Conservation (phyloP, 257 asterid species). For the Scutellaria barbata region DNA sequence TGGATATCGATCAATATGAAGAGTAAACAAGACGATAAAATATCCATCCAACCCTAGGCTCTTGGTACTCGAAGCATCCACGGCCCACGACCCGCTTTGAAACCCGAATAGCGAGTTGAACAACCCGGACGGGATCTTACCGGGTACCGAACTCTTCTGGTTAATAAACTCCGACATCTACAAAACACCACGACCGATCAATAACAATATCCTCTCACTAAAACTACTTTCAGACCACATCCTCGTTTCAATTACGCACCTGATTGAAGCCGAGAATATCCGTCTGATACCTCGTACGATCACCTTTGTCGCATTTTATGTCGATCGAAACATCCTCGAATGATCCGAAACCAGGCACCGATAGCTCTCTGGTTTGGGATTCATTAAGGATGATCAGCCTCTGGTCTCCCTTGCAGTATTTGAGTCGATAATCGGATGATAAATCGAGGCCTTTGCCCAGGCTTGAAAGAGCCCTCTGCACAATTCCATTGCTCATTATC, state of each 20-base stretch:
- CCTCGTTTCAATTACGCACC: constrained; percentile 39
- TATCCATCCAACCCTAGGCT: constrained; percentile 78
- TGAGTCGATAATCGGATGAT: constrained; percentile 73
- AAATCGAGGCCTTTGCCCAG: constrained; percentile 91
- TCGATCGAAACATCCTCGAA: constrained; percentile 56
- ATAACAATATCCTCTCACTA: no score
- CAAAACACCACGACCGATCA: no score
- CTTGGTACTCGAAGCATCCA: constrained; percentile 67
- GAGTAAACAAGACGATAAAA: constrained; percentile 57
- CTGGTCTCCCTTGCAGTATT: constrained; percentile 76
- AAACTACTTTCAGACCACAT: background rate
- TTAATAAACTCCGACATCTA: constrained; percentile 92
- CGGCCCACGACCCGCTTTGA: constrained; percentile 80
- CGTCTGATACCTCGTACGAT: constrained; percentile 77
- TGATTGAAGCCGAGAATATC: constrained; percentile 81
- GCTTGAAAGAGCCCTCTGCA: constrained; percentile 62
- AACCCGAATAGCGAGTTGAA: constrained; percentile 92
- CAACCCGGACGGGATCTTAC: constrained; percentile 86
- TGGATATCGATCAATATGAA: constrained; percentile 73
- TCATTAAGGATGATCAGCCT: constrained; percentile 67
- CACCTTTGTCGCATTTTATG: constrained; percentile 88
- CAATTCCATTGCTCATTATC: constrained; percentile 47
- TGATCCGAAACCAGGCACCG: constrained; percentile 73
- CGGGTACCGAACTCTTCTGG: constrained; percentile 66
- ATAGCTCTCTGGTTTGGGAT: constrained; percentile 47